Evolutionary conservation across 2,329 filamentous ascomycete genomes (phyloP), one percentile per base, ranked within the genome.

Genomic region (Ceratocystis albifundus): DNA sequence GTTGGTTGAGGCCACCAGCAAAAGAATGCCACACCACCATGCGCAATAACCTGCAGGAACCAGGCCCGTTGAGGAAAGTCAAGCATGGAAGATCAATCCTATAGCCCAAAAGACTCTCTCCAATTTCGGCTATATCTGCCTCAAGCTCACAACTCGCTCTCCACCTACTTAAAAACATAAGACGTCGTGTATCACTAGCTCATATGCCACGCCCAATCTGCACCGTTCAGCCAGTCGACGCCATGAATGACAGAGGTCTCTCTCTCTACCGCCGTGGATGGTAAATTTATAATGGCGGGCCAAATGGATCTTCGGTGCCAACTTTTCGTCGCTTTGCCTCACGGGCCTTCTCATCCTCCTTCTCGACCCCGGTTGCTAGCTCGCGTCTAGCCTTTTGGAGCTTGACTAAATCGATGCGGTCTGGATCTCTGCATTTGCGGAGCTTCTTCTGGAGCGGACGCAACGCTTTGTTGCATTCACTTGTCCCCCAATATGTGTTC

Each of bases 401-500:
- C 61, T 84, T 85, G 20, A 90, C 85, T 2, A 92, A 75, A 73
- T 92, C 87, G 55, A 82, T 84, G 66, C 88, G 84, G 70, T 89
- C 86, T 0, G 88, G 88, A 71, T 93, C 88, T 67, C 86, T 80
- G 70, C 88, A 92, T 70, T 81, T 83, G 68, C 83, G 84, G n/a
- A 92, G 78, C 73, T 90, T 91, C 75, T 82, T 84, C 17, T 84
- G 80, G 12, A 90, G 75, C 0, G 81, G 80, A 53, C 82, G 83
- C 70, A 85, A 79, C 28, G 81, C 75, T 64, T 79, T 77, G 70
- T 74, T 75, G 66, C 73, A 76, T 66, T 80, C 82, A 69, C 75
- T 75, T 77, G 77, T 79, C 67, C 76, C 77, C 80, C 81, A 84
- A 69, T 82, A 83, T 0, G 79, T 77, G 1, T 76, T 74, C 74